phyloP scores from a whole-genome alignment of 2,329 filamentous ascomycete species.

The Grosmannia penicillata region DNA sequence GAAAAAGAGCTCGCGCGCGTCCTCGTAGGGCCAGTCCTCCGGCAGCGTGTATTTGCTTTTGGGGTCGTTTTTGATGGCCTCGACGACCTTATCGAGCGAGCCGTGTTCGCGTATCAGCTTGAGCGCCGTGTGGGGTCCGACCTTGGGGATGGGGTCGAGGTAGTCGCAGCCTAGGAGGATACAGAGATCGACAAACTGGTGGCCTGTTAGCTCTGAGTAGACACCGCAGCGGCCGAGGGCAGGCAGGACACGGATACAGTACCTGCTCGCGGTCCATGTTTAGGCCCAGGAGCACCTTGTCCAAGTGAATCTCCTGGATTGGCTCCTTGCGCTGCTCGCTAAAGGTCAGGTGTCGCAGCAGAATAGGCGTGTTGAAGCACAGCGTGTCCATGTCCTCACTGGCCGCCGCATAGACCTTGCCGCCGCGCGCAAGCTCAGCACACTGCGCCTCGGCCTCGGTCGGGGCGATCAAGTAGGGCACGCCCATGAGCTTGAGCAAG shows the following conservation, averaged over 20 bases:
- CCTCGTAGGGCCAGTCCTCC: slow-evolving; percentile 91
- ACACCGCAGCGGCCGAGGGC: no score
- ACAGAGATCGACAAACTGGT: slow-evolving; percentile 95
- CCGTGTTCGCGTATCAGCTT: slow-evolving; percentile 91
- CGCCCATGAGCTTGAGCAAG: slow-evolving; percentile 85
- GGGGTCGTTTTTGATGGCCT: slow-evolving; percentile 60
- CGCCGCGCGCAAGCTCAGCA: slow-evolving; percentile 72
- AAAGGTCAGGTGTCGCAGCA: slow-evolving; percentile 87
- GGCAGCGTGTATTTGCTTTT: slow-evolving; percentile 71
- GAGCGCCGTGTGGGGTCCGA: slow-evolving; percentile 81
- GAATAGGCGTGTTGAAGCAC: slow-evolving; percentile 83
- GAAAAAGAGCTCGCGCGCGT: slow-evolving; percentile 85
- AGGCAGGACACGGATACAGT: no score
- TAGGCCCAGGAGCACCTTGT: slow-evolving; percentile 74
- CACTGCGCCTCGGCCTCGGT: slow-evolving; percentile 97
- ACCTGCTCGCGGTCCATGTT: slow-evolving; percentile 80
- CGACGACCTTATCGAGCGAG: slow-evolving; percentile 73
- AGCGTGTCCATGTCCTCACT: slow-evolving; percentile 99
- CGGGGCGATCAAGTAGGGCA: slow-evolving; percentile 87
- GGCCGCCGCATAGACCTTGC: slow-evolving; percentile 92
- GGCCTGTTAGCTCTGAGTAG: no score
- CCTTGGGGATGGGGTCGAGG: slow-evolving; percentile 86
- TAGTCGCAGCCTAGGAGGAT: slow-evolving; percentile 97
- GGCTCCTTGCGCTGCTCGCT: slow-evolving; percentile 96
- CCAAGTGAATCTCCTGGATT: slow-evolving; percentile 85